Evolutionary conservation across 169 alveolate genomes (phyloP).

Genomic region (Cryptosporidium andersoni): DNA sequence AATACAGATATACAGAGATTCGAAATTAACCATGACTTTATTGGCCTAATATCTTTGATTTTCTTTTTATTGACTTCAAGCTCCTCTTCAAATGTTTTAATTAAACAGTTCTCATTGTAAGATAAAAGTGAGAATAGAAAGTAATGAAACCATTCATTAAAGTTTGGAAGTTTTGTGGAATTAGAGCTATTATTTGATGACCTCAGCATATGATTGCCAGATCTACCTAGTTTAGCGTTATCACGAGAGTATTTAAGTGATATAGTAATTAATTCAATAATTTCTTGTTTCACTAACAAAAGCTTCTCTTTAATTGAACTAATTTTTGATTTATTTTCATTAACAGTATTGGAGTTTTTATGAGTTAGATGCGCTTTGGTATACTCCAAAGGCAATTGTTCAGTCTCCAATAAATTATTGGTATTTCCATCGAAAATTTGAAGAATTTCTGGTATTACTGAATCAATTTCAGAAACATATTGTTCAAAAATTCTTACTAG

Average conservation of each 20-base stretch:
- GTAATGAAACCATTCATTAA: slow-evolving; percentile 59
- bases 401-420: not conserved
- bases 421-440: slow-evolving; percentile 13
- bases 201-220: too few relatives aligned
- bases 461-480: slow-evolving; percentile 22
- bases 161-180: slow-evolving; percentile 1
- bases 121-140: slow-evolving; percentile 47
- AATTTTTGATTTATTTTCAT: not conserved
- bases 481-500: slow-evolving; percentile 12
- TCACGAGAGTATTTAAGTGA: slow-evolving; percentile 13
- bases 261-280: slow-evolving; percentile 8
- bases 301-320: slow-evolving; percentile 29
- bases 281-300: not conserved
- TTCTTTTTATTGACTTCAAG: slow-evolving; percentile 6
- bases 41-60: not conserved
- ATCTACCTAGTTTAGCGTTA: not conserved
- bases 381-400: too few relatives aligned
- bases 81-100: slow-evolving; percentile 30
- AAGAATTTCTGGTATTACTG: not conserved
- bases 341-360: not conserved
- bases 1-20: slow-evolving; percentile 61
- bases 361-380: too few relatives aligned
- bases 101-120: slow-evolving; percentile 37
- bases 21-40: slow-evolving; percentile 36
- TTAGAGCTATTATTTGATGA: not conserved